Evolutionary conservation across 306 rosid species (phyloP).

Genomic region (Datisca glomerata): DNA sequence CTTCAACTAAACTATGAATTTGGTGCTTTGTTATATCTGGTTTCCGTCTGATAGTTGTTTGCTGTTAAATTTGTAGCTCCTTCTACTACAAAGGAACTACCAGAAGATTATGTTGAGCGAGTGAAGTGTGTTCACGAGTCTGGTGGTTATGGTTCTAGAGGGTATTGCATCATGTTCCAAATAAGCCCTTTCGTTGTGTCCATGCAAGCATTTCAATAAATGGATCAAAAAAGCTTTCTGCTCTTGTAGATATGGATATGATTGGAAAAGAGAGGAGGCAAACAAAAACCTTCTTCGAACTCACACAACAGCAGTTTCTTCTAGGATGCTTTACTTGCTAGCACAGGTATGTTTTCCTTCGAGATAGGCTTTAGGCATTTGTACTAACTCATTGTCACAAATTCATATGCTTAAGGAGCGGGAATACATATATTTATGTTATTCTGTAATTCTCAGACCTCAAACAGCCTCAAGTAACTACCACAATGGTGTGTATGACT

Average conservation of each 20-base stretch:
- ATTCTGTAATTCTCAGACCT: too few relatives aligned
- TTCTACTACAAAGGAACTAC: conserved; percentile 57
- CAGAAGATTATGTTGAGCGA: conserved; percentile 90
- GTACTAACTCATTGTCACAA: too few relatives aligned
- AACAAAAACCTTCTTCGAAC: conserved; percentile 83
- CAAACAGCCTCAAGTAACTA: too few relatives aligned
- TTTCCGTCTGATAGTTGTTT: conserved; percentile 14
- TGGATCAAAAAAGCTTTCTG: too few relatives aligned
- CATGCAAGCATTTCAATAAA: too few relatives aligned
- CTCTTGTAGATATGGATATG: conserved; percentile 53
- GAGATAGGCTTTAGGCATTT: too few relatives aligned
- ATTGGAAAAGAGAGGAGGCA: conserved; percentile 92
- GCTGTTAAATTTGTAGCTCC: conserved; percentile 44
- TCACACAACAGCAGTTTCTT: conserved; percentile 90
- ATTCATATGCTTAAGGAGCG: too few relatives aligned
- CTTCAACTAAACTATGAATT: conserved; percentile 2
- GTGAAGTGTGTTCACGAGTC: conserved; percentile 75
- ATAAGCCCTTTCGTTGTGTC: background rate
- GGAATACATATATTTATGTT: too few relatives aligned
- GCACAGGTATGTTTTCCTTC: conserved; percentile 55
- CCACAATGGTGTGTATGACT: too few relatives aligned
- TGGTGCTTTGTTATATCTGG: conserved; percentile 6
- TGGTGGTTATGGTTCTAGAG: conserved; percentile 89
- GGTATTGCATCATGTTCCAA: conserved; percentile 34
- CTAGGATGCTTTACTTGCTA: conserved; percentile 75